Percentiles rank a stretch among this genome's conserved stretches.
Evolutionary conservation across 306 rosid genomes (phyloP).

Genomic region (Casuarina cunninghamiana): DNA sequence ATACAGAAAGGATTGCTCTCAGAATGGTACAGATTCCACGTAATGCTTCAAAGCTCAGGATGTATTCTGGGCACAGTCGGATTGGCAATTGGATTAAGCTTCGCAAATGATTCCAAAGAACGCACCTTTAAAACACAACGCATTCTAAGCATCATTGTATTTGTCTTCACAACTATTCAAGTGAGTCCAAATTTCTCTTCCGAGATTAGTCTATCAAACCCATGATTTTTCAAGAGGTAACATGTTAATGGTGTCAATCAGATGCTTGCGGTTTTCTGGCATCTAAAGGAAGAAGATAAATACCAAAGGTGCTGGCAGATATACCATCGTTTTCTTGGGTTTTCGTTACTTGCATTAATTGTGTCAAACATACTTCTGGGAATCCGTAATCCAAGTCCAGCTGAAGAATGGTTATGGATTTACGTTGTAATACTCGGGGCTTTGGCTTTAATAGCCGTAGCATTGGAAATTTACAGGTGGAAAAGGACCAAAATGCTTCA

Average conservation of each 20-base stretch:
- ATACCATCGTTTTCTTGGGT: conserved; percentile 37
- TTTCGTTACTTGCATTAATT: conserved; percentile 30
- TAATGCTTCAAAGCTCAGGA: conserved; percentile 45
- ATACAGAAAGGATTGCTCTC: not conserved
- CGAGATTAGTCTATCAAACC: not conserved
- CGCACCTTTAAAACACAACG: conserved; percentile 27
- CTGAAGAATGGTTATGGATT: conserved; percentile 42
- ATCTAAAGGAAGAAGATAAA: conserved; percentile 26
- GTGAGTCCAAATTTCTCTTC: conserved; percentile 29
- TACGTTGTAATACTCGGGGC: conserved; percentile 40
- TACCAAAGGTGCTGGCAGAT: conserved; percentile 25
- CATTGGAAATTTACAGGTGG: conserved; percentile 42
- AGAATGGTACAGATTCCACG: conserved; percentile 45
- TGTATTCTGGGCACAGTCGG: conserved; percentile 50
- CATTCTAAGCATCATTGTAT: conserved; percentile 39
- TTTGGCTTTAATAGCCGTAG: conserved; percentile 30
- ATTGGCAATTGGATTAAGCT: conserved; percentile 42
- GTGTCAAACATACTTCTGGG: conserved; percentile 45
- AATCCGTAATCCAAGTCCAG: conserved; percentile 30
- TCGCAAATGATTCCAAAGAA: conserved; percentile 28
- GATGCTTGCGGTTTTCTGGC: conserved; percentile 45
- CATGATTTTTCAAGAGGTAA: not conserved
- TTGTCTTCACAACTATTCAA: conserved; percentile 46
- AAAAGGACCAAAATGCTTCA: conserved; percentile 13
- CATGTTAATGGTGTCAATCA: conserved; percentile 17